Evolutionary conservation across 768 basidiomycete genomes (phyloP), one percentile per base, ranked within the genome.

Genomic region (Mycena amicta): DNA sequence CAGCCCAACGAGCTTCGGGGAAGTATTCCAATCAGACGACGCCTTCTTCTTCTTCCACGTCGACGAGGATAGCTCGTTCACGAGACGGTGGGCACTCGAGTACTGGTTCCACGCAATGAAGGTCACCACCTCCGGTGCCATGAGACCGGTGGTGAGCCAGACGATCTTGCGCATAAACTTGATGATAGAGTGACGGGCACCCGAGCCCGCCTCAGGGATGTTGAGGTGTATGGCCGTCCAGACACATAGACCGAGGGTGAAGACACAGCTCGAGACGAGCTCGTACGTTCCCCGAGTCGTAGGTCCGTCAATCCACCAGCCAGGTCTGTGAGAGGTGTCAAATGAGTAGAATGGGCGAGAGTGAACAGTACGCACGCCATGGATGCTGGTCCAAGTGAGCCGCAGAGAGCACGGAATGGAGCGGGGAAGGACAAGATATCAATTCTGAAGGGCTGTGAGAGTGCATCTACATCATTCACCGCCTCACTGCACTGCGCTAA

Each of bases 181-280:
- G 12, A 33, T 33, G 2, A 54, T n/a, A 23, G 43, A 54, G 8
- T 54, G 53, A 3, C 53, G 53, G 11, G 53, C 41, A 4, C 53
- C 53, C 2, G 40, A 1, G 3, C 23, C 26, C n/a, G n/a, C 5
- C n/a, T 54, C 33, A 18, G 33, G 33, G 18, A 37, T 37, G 33
- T 37, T 37, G 33, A 37, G 33, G 18, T 37, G 33, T 8, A 37
- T 37, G 18, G 33, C 33, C 33, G 33, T 37, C 33, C 33, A 37
- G 18, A 37, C 33, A n/a, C 33, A 60, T 33, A 61, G 53, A 30
- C 45, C 62, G n/a, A 49, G 39, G 23, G 52, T 51, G 31, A 40
- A 62, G 25, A 57, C 45, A 46, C 60, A 61, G 60, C 60, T 57
- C 16, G 53, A 54, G 6, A 54, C 53, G 18, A 54, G 41, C 25